Evolutionary conservation across 148 eudicot genomes (phyloP).

Genomic region (Silene latifolia): DNA sequence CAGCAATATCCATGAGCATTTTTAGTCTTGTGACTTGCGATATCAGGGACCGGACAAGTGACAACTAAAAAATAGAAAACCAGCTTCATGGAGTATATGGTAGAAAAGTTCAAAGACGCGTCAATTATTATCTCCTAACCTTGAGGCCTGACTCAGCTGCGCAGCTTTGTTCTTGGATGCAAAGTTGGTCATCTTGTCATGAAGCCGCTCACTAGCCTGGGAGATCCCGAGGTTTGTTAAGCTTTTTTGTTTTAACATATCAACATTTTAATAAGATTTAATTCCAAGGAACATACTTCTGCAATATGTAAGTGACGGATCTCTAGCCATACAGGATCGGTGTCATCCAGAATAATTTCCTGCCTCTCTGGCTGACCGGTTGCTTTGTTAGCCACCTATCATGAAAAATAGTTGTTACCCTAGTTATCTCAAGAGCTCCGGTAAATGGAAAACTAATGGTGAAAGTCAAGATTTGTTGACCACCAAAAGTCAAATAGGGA

Average conservation of each 20-base stretch:
- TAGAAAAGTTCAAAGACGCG: constrained; percentile 1
- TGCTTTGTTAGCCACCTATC: constrained; percentile 66
- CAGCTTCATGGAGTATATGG: background rate
- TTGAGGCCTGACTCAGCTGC: constrained; percentile 68
- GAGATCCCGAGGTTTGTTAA: constrained; percentile 17
- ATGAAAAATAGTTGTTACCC: background rate
- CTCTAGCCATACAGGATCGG: constrained; percentile 96
- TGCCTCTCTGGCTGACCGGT: constrained; percentile 79
- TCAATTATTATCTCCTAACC: constrained; percentile 40
- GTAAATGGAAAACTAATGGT: no score
- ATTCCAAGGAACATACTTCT: constrained; percentile 52
- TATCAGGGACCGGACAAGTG: background rate
- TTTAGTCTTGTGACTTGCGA: background rate
- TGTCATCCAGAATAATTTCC: constrained; percentile 81
- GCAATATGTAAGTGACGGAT: constrained; percentile 88
- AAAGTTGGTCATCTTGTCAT: constrained; percentile 81
- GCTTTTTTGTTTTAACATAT: background rate
- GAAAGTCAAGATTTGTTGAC: no score
- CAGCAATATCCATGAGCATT: constrained; percentile 21
- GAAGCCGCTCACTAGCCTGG: constrained; percentile 93
- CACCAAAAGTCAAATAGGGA: no score
- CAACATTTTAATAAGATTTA: background rate
- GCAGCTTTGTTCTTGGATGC: constrained; percentile 96
- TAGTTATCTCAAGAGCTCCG: no score
- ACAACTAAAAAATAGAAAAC: background rate